Conservation (phyloP, 768 basidiomycete genomes). For the Rhodosporidiobolus sp. region DNA sequence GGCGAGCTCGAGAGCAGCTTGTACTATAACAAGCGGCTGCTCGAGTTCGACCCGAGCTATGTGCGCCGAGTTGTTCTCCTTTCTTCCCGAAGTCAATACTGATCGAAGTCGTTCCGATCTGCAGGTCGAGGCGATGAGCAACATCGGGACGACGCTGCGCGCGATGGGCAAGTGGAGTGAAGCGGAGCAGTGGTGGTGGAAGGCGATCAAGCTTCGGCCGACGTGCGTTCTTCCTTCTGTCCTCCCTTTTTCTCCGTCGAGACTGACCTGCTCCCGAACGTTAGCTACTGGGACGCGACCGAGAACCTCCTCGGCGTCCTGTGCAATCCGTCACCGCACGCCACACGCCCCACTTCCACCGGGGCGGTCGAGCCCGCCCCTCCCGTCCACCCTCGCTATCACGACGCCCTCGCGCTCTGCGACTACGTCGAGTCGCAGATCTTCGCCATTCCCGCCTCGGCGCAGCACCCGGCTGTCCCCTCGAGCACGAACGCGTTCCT, state of each 20-base stretch:
- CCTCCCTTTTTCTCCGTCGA: neutral
- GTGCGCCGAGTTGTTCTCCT: conserved; percentile 46
- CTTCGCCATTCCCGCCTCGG: conserved; percentile 19
- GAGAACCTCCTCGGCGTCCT: conserved; percentile 51
- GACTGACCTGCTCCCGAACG: neutral
- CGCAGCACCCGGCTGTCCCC: neutral
- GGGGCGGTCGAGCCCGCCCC: neutral
- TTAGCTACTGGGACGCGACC: conserved; percentile 43
- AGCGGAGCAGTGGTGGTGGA: conserved; percentile 53
- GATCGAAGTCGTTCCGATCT: neutral
- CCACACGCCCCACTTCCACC: neutral
- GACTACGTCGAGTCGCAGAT: conserved; percentile 48
- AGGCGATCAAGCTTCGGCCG: conserved; percentile 47
- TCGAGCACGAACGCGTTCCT: conserved; percentile 7
- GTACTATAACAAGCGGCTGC: conserved; percentile 43
- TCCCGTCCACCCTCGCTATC: conserved; percentile 39
- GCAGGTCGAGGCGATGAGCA: conserved; percentile 53
- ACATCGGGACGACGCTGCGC: conserved; percentile 51
- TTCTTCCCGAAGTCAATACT: conserved; percentile 11
- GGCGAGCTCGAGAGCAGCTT: conserved; percentile 48
- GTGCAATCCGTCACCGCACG: conserved; percentile 30
- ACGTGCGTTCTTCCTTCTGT: conserved; percentile 2
- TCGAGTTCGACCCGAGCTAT: conserved; percentile 45
- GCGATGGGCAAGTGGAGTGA: conserved; percentile 48
- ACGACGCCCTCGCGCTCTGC: conserved; percentile 49